phyloP scores from a whole-genome alignment of 208 protist species.

The Leishmania arabica region DNA sequence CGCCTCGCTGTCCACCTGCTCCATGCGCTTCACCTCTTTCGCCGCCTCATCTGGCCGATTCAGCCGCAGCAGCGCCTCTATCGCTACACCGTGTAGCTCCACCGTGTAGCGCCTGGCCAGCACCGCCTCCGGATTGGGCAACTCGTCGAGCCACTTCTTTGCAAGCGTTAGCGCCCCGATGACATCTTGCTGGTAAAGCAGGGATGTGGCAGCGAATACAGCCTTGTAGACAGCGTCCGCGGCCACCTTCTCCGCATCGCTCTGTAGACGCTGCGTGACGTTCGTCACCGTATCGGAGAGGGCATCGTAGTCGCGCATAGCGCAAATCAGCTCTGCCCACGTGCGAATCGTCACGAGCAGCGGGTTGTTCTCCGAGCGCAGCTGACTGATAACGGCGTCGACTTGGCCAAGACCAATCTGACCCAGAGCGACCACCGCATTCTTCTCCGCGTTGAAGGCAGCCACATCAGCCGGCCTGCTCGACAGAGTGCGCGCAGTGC shows the following conservation, averaged over 20 bases:
- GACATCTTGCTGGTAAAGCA: slow-evolving; percentile 47
- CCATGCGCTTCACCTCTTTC: slow-evolving; percentile 75
- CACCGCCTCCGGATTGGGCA: slow-evolving; percentile 35
- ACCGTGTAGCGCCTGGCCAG: slow-evolving; percentile 35
- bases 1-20: slow-evolving; percentile 83
- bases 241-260: slow-evolving; percentile 36
- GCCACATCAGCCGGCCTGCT: slow-evolving; percentile 55
- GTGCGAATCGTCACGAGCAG: slow-evolving; percentile 51
- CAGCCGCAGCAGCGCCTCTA: slow-evolving; percentile 72
- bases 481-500: slow-evolving; percentile 33
- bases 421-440: slow-evolving; percentile 58
- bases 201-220: slow-evolving; percentile 54
- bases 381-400: slow-evolving; percentile 64
- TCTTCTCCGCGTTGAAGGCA: slow-evolving; percentile 71
- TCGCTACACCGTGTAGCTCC: slow-evolving; percentile 65
- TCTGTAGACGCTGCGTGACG: slow-evolving; percentile 35
- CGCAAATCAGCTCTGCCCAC: slow-evolving; percentile 56
- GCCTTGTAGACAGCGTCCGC: slow-evolving; percentile 35
- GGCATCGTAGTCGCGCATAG: slow-evolving; percentile 24
- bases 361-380: slow-evolving; percentile 52
- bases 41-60: slow-evolving; percentile 77
- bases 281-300: slow-evolving; percentile 12
- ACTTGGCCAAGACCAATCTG: slow-evolving; percentile 81
- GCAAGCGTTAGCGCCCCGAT: slow-evolving; percentile 55
- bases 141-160: slow-evolving; percentile 55